phyloP scores from a whole-genome alignment of 169 alveolate species.

The Eimeria nieschulzi region DNA sequence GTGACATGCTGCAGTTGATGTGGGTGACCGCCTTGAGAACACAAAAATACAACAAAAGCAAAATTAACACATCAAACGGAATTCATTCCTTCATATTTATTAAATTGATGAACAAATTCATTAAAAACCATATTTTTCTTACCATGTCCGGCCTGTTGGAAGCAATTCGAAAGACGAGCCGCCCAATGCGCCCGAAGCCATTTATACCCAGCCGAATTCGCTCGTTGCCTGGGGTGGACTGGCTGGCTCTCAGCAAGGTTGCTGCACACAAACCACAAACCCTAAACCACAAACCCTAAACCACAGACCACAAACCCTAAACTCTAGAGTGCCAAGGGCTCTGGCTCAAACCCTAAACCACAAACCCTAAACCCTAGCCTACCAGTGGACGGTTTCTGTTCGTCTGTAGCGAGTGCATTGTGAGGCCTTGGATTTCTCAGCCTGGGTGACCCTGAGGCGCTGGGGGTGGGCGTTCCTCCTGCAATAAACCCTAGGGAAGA shows the following conservation, averaged over 20 bases:
- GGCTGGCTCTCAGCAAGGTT: not conserved
- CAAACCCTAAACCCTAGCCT: no score
- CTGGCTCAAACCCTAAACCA: no score
- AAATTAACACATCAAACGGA: not conserved
- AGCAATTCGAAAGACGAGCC: slow-evolving; percentile 97
- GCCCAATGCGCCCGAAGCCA: slow-evolving; percentile 99
- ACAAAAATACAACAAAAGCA: not conserved
- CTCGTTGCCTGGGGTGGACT: not conserved
- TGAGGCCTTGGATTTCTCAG: no score
- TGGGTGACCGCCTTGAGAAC: slow-evolving; percentile 49
- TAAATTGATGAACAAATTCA: not conserved
- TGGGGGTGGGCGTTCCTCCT: no score
- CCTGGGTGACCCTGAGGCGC: no score
- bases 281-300: no score
- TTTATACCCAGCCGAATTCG: slow-evolving; percentile 94
- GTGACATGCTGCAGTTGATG: slow-evolving; percentile 93
- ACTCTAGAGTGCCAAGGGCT: no score
- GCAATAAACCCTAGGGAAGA: no score
- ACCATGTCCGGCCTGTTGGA: slow-evolving; percentile 81
- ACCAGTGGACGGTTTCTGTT: no score
- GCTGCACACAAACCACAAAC: slow-evolving; percentile 14
- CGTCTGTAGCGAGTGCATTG: no score
- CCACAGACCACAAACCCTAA: no score
- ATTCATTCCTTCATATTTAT: no score
- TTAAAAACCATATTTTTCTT: not conserved